Evolutionary conservation across 2,329 filamentous ascomycete genomes (phyloP), one percentile per base, ranked within the genome.

Genomic region (Xylaria sp.): DNA sequence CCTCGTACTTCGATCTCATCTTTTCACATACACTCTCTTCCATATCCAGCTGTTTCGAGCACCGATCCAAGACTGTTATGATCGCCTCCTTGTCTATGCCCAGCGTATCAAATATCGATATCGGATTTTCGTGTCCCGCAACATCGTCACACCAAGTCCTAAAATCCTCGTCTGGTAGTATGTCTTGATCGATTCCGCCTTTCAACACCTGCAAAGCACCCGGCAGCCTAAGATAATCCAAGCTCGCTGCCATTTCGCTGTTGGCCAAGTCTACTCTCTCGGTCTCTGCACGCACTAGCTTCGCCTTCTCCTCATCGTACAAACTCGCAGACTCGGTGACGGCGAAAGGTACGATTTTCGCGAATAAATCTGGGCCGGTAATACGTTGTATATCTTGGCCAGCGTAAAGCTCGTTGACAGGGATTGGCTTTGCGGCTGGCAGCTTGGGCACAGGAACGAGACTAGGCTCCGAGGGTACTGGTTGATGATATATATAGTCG

Each of bases 21-120:
- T 98, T 99, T 80, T 99, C 96, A 79, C 96, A 99, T 0, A 98
- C 93, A 65, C 93, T 97, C 81, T 98, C 97, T 80, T 99, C 96
- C 89, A 96, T 94, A 74, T 99, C 96, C 49, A 99, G 83, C 76
- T 97, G 92, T 79, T 97, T 97, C 64, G 90, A 90, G 74, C 93
- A 93, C 66, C 88, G 88, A 65, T 97, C 94, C 65, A 99, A 80
- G 2, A 89, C 87, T 2, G 85, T 84, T 31, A 93, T 79, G 13
- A 97, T 92, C 1, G 88, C 86, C 20, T 92, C 88, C 79, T 95
- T 97, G 74, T 96, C 92, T 31, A 88, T 86, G 71, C 91, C 89
- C 53, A 99, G 81, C 54, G 88, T 87, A 49, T 97, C 93, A 73
- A 99, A 94, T 2, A 93, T 93, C 56, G 87, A 86, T 20, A 87